These are phyloP conservation scores for Arabidopsis arenosa DNA, from an alignment of 345 rosid species.

Conservation along the genomic window DNA sequence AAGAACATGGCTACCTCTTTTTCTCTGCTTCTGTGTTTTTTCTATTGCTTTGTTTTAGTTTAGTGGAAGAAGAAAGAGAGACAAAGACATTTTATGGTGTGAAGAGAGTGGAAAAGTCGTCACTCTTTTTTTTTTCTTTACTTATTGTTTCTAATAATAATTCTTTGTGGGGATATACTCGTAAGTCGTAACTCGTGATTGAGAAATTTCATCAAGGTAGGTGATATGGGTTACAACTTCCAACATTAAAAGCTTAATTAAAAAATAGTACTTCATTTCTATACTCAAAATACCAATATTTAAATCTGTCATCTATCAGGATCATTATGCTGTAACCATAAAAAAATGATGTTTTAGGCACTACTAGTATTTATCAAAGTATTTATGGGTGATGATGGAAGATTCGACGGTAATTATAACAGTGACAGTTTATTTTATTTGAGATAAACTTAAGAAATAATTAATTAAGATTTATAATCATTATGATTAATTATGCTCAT, in stretches of 20 bases:
- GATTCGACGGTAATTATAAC: background rate
- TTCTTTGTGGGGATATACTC: conserved; percentile 32
- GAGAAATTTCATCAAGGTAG: conserved; percentile 30
- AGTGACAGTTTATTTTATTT: background rate
- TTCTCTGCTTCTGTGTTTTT: conserved; percentile 22
- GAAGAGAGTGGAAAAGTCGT: conserved; percentile 36
- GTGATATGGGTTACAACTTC: conserved; percentile 41
- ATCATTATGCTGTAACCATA: conserved; percentile 12
- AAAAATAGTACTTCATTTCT: background rate
- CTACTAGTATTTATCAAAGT: background rate
- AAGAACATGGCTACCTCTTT: conserved; percentile 44
- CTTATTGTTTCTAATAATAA: conserved; percentile 38
- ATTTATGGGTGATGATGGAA: background rate
- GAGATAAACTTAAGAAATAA: background rate
- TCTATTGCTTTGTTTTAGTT: background rate
- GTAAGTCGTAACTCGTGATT: conserved; percentile 11
- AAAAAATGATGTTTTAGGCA: conserved; percentile 6
- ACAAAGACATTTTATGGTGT: conserved; percentile 27
- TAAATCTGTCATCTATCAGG: conserved; percentile 17
- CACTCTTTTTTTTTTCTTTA: background rate
- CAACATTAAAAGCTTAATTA: conserved; percentile 17
- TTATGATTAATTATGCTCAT: background rate
- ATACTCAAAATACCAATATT: background rate
- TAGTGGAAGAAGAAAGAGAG: conserved; percentile 10
- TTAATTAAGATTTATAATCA: background rate